Conservation (phyloP, 305 asterid species). For the Plantago rigida region DNA sequence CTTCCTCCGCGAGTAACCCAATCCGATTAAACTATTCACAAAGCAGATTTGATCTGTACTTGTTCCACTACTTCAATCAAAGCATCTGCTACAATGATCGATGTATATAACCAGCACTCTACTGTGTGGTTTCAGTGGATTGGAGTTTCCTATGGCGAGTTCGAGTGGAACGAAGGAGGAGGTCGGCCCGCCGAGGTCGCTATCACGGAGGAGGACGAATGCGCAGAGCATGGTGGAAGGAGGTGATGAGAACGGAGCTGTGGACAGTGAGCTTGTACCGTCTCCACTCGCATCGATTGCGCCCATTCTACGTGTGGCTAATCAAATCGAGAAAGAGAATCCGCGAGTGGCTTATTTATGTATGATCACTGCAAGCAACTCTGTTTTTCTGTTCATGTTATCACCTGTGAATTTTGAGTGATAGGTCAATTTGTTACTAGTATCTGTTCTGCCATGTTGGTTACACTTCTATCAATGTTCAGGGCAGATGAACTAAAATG, state of each 20-base stretch:
- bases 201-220: neutral
- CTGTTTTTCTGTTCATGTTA: too few species aligned
- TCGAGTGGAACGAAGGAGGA: constrained; percentile 10
- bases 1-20: neutral
- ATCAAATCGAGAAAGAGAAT: constrained; percentile 62
- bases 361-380: constrained; percentile 25
- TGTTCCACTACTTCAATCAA: constrained; percentile 54
- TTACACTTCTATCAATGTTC: too few species aligned
- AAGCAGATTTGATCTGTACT: constrained; percentile 3
- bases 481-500: too few species aligned
- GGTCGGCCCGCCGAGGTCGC: constrained; percentile 8
- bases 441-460: too few species aligned
- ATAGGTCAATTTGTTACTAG: too few species aligned
- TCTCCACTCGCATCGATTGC: constrained; percentile 71
- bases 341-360: constrained; percentile 74
- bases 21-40: neutral
- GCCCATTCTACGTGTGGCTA: constrained; percentile 92
- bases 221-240: constrained; percentile 33
- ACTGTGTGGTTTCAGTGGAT: constrained; percentile 18
- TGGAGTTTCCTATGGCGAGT: constrained; percentile 28
- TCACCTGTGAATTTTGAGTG: too few species aligned
- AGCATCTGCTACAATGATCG: constrained; percentile 33
- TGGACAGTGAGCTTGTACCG: constrained; percentile 90
- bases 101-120: constrained; percentile 22
- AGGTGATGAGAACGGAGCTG: constrained; percentile 43